Base-by-base conservation (phyloP, 192 early-diverging fungal species). In the Rhizophlyctis rosea region DNA sequence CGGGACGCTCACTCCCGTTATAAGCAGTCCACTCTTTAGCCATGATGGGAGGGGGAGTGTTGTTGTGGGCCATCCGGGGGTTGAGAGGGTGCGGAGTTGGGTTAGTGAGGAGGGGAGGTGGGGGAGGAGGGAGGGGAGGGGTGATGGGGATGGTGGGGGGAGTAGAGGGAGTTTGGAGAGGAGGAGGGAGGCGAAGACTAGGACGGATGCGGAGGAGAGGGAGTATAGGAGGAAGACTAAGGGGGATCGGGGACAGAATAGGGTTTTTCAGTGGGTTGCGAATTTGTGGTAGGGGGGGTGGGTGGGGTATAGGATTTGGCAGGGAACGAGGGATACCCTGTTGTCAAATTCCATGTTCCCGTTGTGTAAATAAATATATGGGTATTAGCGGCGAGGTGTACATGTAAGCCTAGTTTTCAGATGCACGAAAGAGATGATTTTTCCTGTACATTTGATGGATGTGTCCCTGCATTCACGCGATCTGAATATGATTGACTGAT, bases 221-320 rank as follows among this genome's bases (percentile, higher is more conserved):
- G 69, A 67, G 58, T 71, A 71, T 31, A 52, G 69, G 24, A 24
- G 51, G 4, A 71, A 60, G 35, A 52, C 55, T 29, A 71, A 71
- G 39, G 69, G 69, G 13, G 69, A 71, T 61, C 62, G 69, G 23
- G 63, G 64, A 30, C 69, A 47, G 0, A 71, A 44, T 52, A 52
- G 30, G 4, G 18, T 71, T n/a, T 71, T 67, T 31, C 69, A 71
- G 55, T 64, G 62, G 50, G 62, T 59, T 2, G 34, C 56, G 29
- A 58, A 58, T 34, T 58, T 58, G 14, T 58, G 27, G n/a, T 58
- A 27, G 36, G 24, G 23, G 18, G 7, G 39, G 18, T 44, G 39
- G 39, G 7, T 7, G 39, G 39, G 18, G 39, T n/a, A n/a, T n/a
- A n/a, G n/a, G n/a, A n/a, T n/a, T n/a, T n/a, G n/a, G n/a, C n/a